A percentile compares a stretch with the other conserved stretches of the same genome.
Conservation (phyloP, 768 basidiomycete species). For the Rhodotorula graminis region DNA sequence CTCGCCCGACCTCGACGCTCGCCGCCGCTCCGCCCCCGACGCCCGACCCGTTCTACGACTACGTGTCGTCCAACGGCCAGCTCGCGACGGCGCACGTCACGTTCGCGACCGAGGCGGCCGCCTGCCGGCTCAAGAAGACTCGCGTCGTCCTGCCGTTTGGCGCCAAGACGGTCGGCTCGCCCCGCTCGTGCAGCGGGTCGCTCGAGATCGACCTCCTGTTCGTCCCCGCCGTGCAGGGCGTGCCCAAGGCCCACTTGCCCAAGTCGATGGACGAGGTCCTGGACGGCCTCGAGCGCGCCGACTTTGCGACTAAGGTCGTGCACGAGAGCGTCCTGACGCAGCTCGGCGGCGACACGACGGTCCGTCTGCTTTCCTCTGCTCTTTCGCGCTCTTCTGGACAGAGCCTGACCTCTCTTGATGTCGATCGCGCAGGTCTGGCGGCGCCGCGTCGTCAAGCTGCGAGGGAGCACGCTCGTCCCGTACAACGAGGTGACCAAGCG, state of each 20-base stretch:
- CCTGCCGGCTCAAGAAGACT: constrained; percentile 77
- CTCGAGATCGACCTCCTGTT: constrained; percentile 68
- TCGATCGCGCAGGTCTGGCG: constrained; percentile 35
- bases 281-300: constrained; percentile 77
- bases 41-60: constrained; percentile 70
- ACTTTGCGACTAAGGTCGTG: constrained; percentile 92
- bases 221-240: constrained; percentile 79
- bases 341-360: constrained; percentile 83
- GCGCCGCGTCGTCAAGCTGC: constrained; percentile 32
- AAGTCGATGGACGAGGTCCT: constrained; percentile 89
- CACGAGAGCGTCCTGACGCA: constrained; percentile 90
- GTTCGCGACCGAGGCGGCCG: constrained; percentile 77
- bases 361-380: constrained; percentile 50
- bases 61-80: constrained; percentile 77
- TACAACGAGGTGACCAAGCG: constrained; percentile 37
- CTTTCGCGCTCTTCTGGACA: not conserved
- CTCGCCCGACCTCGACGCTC: constrained; percentile 12
- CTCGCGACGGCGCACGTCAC: constrained; percentile 80
- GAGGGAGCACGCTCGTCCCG: constrained; percentile 28
- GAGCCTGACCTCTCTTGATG: not conserved
- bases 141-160: constrained; percentile 66
- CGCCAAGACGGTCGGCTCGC: constrained; percentile 47
- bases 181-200: constrained; percentile 50
- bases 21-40: constrained; percentile 48
- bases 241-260: constrained; percentile 70